These are phyloP conservation scores for Astraeus odoratus DNA, from an alignment of 768 basidiomycete species.

Conservation along the genomic window DNA sequence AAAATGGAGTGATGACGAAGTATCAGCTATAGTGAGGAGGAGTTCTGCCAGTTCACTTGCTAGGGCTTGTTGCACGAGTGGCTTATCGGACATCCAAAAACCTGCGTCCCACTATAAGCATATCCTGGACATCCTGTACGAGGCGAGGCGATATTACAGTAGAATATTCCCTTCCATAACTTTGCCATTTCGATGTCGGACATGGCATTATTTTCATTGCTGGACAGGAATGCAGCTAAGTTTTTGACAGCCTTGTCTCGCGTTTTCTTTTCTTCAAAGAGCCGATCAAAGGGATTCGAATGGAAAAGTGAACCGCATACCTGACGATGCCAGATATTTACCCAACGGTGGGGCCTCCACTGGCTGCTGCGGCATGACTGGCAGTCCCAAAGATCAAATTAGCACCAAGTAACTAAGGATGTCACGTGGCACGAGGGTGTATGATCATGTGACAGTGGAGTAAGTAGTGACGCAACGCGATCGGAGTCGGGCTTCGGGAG, in stretches of 20 bases:
- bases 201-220: constrained; percentile 48
- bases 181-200: constrained; percentile 78
- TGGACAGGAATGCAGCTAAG: constrained; percentile 73
- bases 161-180: constrained; percentile 97
- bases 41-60: constrained; percentile 82
- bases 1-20: constrained; percentile 61
- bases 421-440: constrained; percentile 29
- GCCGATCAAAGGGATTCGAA: neutral
- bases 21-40: constrained; percentile 57
- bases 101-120: constrained; percentile 39
- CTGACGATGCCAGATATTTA: constrained; percentile 89
- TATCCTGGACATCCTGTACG: neutral
- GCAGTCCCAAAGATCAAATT: no score
- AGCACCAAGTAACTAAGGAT: no score
- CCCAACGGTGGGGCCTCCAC: constrained; percentile 60
- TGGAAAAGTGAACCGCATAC: no score
- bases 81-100: constrained; percentile 99
- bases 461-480: constrained; percentile 6
- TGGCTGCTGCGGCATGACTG: no score
- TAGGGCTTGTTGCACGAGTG: constrained; percentile 88
- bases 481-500: no score
- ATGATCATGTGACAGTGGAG: constrained; percentile 14
- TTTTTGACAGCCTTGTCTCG: constrained; percentile 87
- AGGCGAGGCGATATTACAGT: constrained; percentile 50
- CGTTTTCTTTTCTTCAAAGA: constrained; percentile 69